Base-by-base conservation (phyloP, 2,329 filamentous ascomycete species). In the Phaeosphaeria sp. region DNA sequence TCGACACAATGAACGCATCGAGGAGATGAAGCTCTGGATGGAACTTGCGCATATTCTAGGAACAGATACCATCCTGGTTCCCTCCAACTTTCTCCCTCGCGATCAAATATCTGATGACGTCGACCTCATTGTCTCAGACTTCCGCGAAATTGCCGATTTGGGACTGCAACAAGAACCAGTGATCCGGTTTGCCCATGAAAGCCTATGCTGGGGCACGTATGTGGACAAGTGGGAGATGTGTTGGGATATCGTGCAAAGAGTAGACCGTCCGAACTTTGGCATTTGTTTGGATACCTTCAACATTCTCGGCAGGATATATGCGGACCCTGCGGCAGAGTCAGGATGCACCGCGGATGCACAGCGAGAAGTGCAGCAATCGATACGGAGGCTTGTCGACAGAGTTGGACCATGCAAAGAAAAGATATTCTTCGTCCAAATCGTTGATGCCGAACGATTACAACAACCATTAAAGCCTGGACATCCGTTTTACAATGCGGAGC, bases 201-300 rank as follows among this genome's bases (percentile, higher is more conserved):
- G 85, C 8, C 80, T 94, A 2, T 87, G 84, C 64, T 94, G 88
- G 86, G 90, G 89, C 9, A 92, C 89, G 0, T 82, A 86, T 51
- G 80, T 88, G 56, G 83, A 91, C 70, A 87, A 82, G 0, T 94
- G 91, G 91, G 90, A 93, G 72, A 78, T 80, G 11, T 86, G 84
- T 63, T 94, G 89, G 88, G 85, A 88, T 6, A 79, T 92, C 2
- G 86, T 93, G 0, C 77, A 82, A 64, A 78, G 78, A 2, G 89
- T 93, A 25, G 81, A 91, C 73, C 77, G 89, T 7, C 76, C 83
- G 8, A 93, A 93, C 75, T 92, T 93, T 69, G 91, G 91, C 7
- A 79, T 92, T 42, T 92, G 90, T 70, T 81, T 93, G 22, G 91
- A 93, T 75, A 91, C 88, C 0, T 93, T 92, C 79, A 91, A 93